These are phyloP conservation scores for Aureobasidium subglaciale DNA, from an alignment of 2,329 filamentous ascomycete species.

Conservation along the genomic window DNA sequence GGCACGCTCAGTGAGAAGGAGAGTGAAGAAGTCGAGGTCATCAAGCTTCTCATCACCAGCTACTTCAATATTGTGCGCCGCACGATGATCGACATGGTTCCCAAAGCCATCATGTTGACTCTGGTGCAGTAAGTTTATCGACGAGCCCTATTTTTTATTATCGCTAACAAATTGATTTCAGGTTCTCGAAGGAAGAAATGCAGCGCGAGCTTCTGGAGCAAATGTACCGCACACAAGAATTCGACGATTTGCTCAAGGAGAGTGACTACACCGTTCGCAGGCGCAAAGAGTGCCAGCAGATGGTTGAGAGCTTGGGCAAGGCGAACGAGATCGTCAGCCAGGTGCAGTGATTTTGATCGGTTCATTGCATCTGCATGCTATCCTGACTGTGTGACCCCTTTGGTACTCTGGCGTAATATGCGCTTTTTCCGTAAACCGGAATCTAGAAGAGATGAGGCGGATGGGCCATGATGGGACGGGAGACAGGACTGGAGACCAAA, in stretches of 20 bases:
- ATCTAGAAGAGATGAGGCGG: neutral
- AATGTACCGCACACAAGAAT: conserved; percentile 86
- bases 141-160: conserved; percentile 16
- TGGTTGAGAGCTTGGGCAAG: conserved; percentile 87
- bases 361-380: neutral
- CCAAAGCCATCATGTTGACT: conserved; percentile 97
- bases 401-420: neutral
- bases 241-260: conserved; percentile 94
- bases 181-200: conserved; percentile 96
- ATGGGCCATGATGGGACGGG: neutral
- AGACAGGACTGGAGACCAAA: neutral
- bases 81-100: conserved; percentile 99
- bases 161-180: conserved; percentile 33
- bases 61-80: conserved; percentile 98
- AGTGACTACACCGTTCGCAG: conserved; percentile 92
- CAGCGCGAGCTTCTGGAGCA: conserved; percentile 93
- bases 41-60: conserved; percentile 91
- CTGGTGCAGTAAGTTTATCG: conserved; percentile 75
- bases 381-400: neutral
- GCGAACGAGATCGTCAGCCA: conserved; percentile 94
- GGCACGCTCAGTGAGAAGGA: conserved; percentile 92
- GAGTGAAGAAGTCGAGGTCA: conserved; percentile 93
- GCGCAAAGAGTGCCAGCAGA: conserved; percentile 97
- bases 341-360: conserved; percentile 44
- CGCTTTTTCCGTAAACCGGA: neutral